Base-by-base conservation (phyloP, 495 filamentous ascomycete genomes). In the Coniosporium apollinis region DNA sequence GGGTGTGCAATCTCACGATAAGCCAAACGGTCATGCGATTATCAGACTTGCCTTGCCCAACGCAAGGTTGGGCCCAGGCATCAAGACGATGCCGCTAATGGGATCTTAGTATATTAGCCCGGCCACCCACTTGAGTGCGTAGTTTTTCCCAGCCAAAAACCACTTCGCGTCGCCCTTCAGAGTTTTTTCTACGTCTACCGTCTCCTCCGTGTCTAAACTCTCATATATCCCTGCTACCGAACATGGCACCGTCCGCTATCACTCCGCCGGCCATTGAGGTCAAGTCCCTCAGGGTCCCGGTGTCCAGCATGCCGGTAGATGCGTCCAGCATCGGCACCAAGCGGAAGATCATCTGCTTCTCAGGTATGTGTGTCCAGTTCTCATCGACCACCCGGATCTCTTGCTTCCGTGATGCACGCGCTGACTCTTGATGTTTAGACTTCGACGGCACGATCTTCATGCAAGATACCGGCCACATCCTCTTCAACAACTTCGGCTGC, bases 391-490 rank as follows among this genome's bases (percentile, higher is more conserved):
- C 33, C 19, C 14, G 10, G 15, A 20, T 13, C 34, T 33, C 4
- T 38, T 19, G 25, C n/a, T 34, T 24, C 30, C 28, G 14, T 38
- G 19, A 22, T 7, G 1, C 26, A 9, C 24, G 19, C 10, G 17
- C 36, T 30, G 10, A 29, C 15, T 19, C 14, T 25, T 8, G 48
- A 8, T 21, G 14, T 30, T 6, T 30, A 75, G 75, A 82, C 54
- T 82, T 81, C 45, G 76, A 82, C 48, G 77, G 77, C 42, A 81
- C 77, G 22, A 82, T 82, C 46, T 79, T 76, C 60, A 74, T 80
- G 65, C 74, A 82, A 66, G 77, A 81, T 40, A 81, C 74, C 10
- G 77, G 77, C 30, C 77, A 81, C 51, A 68, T 81, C 49, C 66
- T 82, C 26, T 75, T 81, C 55, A 74, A 81, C 47, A 56, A 56